Evolutionary conservation across 2,329 filamentous ascomycete genomes (phyloP).

Genomic region (Trichoderma guizhouense): DNA sequence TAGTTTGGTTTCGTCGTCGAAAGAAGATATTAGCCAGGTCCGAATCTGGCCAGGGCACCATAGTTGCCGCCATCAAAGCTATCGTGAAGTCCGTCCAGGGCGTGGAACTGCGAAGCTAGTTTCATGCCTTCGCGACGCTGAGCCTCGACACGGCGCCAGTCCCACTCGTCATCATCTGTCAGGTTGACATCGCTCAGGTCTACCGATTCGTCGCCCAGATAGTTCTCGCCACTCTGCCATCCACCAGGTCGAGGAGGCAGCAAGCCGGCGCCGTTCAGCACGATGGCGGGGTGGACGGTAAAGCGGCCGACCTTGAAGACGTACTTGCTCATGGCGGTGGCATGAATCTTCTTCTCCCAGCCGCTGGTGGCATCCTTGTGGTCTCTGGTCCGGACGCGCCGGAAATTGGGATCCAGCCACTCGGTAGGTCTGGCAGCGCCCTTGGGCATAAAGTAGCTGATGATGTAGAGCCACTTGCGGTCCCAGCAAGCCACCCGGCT

Average conservation of each 20-base stretch:
- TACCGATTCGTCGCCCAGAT: conserved; percentile 38
- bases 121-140: conserved; percentile 54
- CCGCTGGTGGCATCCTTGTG: conserved; percentile 36
- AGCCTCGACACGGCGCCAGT: conserved; percentile 57
- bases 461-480: conserved; percentile 75
- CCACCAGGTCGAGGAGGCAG: conserved; percentile 70
- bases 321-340: conserved; percentile 73
- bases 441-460: conserved; percentile 68
- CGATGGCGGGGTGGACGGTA: conserved; percentile 77
- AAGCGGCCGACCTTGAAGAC: conserved; percentile 78
- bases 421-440: conserved; percentile 54
- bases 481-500: conserved; percentile 70
- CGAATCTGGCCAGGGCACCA: conserved; percentile 50
- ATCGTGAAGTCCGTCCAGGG: conserved; percentile 51
- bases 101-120: conserved; percentile 53
- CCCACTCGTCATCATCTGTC: conserved; percentile 44
- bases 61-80: conserved; percentile 52
- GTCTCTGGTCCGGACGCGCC: conserved; percentile 41
- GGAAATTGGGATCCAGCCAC: conserved; percentile 49
- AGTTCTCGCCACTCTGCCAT: conserved; percentile 49
- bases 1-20: not conserved
- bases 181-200: conserved; percentile 38
- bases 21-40: conserved; percentile 33
- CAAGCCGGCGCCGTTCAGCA: conserved; percentile 68
- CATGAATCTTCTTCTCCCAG: conserved; percentile 64